Evolutionary conservation across 306 rosid species (phyloP).

Genomic region (Citrullus mucosospermus): DNA sequence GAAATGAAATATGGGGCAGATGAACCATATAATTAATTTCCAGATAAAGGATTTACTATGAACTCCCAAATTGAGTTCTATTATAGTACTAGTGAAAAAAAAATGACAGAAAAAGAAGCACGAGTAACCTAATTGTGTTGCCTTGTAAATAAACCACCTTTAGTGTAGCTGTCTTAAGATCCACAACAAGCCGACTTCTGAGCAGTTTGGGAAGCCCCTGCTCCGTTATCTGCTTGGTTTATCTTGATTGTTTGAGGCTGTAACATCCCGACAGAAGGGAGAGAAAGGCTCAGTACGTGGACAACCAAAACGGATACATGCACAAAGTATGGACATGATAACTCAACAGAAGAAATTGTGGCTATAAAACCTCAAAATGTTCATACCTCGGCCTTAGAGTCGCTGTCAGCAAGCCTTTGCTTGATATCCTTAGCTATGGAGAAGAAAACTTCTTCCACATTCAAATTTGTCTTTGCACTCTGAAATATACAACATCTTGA

Average conservation of each 20-base stretch:
- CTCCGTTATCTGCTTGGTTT: not conserved
- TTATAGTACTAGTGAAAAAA: constrained; percentile 19
- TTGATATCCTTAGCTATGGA: constrained; percentile 90
- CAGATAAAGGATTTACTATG: constrained; percentile 33
- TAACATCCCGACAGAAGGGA: not conserved
- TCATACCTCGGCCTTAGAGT: constrained; percentile 75
- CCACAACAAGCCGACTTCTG: constrained; percentile 10
- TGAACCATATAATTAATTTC: constrained; percentile 27
- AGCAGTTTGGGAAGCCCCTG: constrained; percentile 8
- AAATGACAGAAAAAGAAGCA: constrained; percentile 24
- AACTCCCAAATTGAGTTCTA: constrained; percentile 46
- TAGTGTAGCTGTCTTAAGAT: not conserved
- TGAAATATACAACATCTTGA: constrained; percentile 19
- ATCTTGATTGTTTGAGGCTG: constrained; percentile 13
- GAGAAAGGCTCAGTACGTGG: not conserved
- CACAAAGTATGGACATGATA: not conserved
- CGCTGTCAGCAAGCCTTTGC: constrained; percentile 77
- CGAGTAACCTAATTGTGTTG: constrained; percentile 27
- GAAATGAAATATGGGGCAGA: not conserved
- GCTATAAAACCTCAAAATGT: not conserved
- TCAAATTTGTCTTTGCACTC: constrained; percentile 93
- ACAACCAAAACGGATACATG: not conserved
- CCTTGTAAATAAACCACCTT: not conserved
- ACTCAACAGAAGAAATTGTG: not conserved
- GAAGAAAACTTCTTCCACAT: constrained; percentile 91